Evolutionary conservation across 345 rosid species (phyloP).

Genomic region (Orychophragmus violaceus): DNA sequence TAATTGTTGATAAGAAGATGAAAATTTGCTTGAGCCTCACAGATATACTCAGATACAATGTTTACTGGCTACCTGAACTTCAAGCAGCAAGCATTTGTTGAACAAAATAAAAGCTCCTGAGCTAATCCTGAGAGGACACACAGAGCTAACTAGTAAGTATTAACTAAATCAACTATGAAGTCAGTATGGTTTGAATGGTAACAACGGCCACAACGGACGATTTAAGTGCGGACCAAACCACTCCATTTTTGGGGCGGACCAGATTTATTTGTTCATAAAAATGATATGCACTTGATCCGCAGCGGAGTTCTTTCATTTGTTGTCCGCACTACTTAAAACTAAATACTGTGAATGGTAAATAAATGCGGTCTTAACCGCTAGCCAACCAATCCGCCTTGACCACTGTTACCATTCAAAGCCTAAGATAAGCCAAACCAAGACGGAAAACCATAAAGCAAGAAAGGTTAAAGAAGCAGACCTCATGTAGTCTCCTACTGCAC

Average conservation of each 20-base stretch:
- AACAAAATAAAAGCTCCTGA: slow-evolving; percentile 51
- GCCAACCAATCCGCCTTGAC: no score
- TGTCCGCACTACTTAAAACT: no score
- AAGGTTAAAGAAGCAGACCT: slow-evolving; percentile 29
- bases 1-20: not conserved
- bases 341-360: no score
- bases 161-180: not conserved
- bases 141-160: not conserved
- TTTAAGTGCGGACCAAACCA: no score
- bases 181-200: no score
- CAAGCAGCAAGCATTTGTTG: slow-evolving; percentile 57
- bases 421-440: not conserved
- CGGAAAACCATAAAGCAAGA: not conserved
- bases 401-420: no score
- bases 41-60: not conserved
- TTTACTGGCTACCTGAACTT: slow-evolving; percentile 55
- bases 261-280: no score
- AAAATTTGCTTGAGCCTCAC: not conserved
- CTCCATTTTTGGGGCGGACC: no score
- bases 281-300: no score
- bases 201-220: no score
- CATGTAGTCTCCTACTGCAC: slow-evolving; percentile 62
- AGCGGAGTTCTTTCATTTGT: no score
- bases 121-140: slow-evolving; percentile 41
- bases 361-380: no score